Conservation (phyloP, 2,329 filamentous ascomycete genomes). For the Cadophora sp. region DNA sequence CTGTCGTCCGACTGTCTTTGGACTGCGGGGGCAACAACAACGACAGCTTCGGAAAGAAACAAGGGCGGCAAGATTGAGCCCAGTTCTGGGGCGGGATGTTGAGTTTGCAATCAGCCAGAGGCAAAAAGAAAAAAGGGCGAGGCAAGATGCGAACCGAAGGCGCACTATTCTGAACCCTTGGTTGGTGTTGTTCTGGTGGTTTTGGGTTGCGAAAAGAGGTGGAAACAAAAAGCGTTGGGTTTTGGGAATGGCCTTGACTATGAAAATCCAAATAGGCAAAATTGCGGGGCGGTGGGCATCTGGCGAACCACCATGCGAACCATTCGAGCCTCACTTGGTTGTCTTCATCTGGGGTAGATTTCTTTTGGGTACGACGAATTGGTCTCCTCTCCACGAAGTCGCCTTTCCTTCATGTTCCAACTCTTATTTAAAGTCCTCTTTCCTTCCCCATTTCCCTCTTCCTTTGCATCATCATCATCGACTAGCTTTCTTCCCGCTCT, state of each 20-base stretch:
- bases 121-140: too few species aligned
- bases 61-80: not conserved
- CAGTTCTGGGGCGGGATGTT: not conserved
- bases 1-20: too few species aligned
- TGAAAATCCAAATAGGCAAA: not conserved
- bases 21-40: too few species aligned
- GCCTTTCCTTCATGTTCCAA: not conserved
- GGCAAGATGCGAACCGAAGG: not conserved
- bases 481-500: not conserved
- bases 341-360: not conserved
- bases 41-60: not conserved
- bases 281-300: too few species aligned
- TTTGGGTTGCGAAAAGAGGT: not conserved
- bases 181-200: not conserved
- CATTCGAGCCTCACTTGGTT: not conserved
- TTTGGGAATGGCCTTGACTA: not conserved
- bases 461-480: too few species aligned
- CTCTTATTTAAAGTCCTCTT: not conserved
- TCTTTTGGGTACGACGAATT: not conserved
- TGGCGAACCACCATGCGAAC: not conserved
- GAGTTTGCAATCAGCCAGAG: not conserved
- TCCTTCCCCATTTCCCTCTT: not conserved
- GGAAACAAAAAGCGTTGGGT: not conserved
- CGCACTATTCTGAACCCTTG: not conserved
- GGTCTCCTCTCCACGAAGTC: not conserved